phyloP scores from a whole-genome alignment of 768 basidiomycete genomes.

The Leccinum disarticulatum region DNA sequence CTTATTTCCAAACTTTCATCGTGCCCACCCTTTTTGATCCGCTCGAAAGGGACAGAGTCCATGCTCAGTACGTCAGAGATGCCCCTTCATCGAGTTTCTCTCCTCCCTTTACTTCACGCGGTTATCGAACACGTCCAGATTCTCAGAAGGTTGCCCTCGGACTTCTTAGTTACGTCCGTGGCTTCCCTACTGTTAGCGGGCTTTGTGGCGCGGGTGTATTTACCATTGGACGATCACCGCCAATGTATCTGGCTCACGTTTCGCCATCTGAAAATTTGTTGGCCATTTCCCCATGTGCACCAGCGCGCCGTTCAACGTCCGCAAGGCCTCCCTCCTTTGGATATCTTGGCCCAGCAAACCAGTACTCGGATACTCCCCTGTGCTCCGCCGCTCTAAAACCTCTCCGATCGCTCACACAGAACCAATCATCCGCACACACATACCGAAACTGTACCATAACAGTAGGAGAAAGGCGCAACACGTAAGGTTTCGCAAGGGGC shows the following conservation, averaged over 20 bases:
- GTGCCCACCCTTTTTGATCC: slow-evolving; percentile 19
- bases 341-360: slow-evolving; percentile 11
- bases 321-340: slow-evolving; percentile 25
- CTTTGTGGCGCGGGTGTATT: slow-evolving; percentile 32
- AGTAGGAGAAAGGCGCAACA: not conserved
- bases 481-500: slow-evolving; percentile 1
- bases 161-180: slow-evolving; percentile 36
- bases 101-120: slow-evolving; percentile 21
- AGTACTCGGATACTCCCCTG: slow-evolving; percentile 16
- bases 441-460: not conserved
- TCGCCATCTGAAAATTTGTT: slow-evolving; percentile 12
- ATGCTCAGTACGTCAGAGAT: slow-evolving; percentile 18
- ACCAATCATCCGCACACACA: not conserved
- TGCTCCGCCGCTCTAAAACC: slow-evolving; percentile 24
- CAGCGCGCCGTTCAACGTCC: slow-evolving; percentile 19
- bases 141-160: slow-evolving; percentile 34
- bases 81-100: slow-evolving; percentile 6
- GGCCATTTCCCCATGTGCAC: slow-evolving; percentile 18
- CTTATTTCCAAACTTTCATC: slow-evolving; percentile 21
- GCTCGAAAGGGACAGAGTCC: slow-evolving; percentile 15
- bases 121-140: slow-evolving; percentile 28
- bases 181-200: slow-evolving; percentile 27
- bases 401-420: slow-evolving; percentile 1
- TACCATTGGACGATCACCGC: slow-evolving; percentile 24
- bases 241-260: slow-evolving; percentile 15